Percentiles rank a stretch among this genome's conserved stretches.
These are phyloP conservation scores for Penicillium sp. DNA, from an alignment of 2,329 filamentous ascomycete genomes.

Conservation along the genomic window DNA sequence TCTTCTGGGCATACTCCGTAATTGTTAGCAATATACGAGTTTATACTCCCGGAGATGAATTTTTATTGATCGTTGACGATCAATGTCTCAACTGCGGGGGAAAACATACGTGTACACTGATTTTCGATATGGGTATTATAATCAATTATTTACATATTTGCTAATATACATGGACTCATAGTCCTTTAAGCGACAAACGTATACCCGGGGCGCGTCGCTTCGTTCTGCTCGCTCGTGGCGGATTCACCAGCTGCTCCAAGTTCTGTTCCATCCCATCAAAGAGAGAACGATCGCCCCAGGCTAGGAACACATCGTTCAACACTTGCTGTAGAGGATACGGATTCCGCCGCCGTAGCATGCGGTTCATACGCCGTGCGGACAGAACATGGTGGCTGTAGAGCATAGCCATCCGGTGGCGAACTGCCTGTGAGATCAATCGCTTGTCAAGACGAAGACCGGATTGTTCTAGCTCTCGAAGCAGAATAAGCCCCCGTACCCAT, in stretches of 20 bases:
- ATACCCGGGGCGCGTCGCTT: slow-evolving; percentile 9
- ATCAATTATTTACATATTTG: slow-evolving; percentile 11
- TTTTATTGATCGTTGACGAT: neutral
- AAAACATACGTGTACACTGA: neutral
- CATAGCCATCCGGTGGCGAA: slow-evolving; percentile 38
- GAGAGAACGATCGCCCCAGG: slow-evolving; percentile 35
- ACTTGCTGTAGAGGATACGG: slow-evolving; percentile 35
- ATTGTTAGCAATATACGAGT: neutral
- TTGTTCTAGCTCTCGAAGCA: slow-evolving; percentile 41
- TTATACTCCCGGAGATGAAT: neutral
- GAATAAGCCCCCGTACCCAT: slow-evolving; percentile 42
- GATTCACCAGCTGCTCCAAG: slow-evolving; percentile 26
- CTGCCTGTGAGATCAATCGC: slow-evolving; percentile 33
- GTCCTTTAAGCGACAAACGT: slow-evolving; percentile 10
- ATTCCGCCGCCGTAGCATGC: slow-evolving; percentile 38
- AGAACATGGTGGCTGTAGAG: slow-evolving; percentile 36
- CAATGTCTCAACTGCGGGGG: neutral
- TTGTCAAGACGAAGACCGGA: slow-evolving; percentile 37
- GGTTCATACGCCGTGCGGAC: slow-evolving; percentile 37
- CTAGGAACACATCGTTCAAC: slow-evolving; percentile 33
- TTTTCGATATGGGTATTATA: slow-evolving; percentile 3
- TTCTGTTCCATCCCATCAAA: slow-evolving; percentile 29
- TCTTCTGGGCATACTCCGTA: neutral
- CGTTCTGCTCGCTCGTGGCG: slow-evolving; percentile 16
- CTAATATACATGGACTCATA: slow-evolving; percentile 12